Evolutionary conservation across 176 grass and related monocot species (phyloP), one percentile per base, ranked within the genome.

Genomic region (Eremochloa ophiuroides): DNA sequence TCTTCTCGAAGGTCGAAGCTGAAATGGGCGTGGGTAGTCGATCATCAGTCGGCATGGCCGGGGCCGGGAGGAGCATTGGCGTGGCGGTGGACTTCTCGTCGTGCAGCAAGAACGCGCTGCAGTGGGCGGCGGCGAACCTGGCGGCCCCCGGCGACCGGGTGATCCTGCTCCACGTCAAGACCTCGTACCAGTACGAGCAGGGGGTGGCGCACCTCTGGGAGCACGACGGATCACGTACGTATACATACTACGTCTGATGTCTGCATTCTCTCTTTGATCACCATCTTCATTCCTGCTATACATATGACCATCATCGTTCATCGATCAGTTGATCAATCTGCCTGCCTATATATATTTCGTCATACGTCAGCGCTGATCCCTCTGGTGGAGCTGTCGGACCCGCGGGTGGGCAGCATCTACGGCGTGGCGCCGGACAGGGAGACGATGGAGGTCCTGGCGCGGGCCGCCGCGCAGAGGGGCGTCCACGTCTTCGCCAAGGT

Each of bases 281-380:
- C 6, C 48, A 50, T 7, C 14, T 53, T 6, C 7, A 7, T 2
- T 0, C 10, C 44, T 47, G 14, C 4, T 46, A 13, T 42, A 43
- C 5, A 14, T 51, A 8, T 51, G 2, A 51, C 22, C 7, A 53
- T 53, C 17, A 53, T 53, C 50, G 15, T n/a, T n/a, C n/a, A 51
- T 13, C 41, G 44, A 62, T 61, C 2, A 47, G 44, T 5, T 47
- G 14, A 37, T 37, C 35, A 4, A 37, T 47, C 41, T 43, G 2
- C 41, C 41, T 43, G 13, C 15, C 4, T 5, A 47, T 47, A 15
- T 47, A 13, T 47, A 1, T 47, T n/a, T n/a, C n/a, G n/a, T n/a
- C n/a, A n/a, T n/a, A n/a, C n/a, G 64, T 7, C 84, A 93, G 88
- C 91, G 12, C 14, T 93, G 43, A 83, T 93, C 81, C 91, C 85